These are phyloP conservation scores for Bidens hawaiensis DNA, from an alignment of 140 eudicot species.

Conservation along the genomic window DNA sequence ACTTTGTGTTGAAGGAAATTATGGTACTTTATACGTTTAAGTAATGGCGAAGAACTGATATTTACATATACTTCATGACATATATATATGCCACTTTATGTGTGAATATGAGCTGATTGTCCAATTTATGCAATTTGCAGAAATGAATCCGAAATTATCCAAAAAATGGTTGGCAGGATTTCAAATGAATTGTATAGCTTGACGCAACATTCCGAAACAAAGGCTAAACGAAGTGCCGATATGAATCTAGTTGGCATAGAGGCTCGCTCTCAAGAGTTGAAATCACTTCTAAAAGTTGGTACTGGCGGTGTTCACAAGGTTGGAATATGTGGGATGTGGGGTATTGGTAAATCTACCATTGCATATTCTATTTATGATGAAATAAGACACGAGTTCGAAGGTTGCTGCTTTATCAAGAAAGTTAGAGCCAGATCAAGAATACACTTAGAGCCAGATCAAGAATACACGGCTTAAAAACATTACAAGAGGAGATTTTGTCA, in stretches of 20 bases:
- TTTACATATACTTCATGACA: not conserved
- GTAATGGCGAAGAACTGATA: too few relatives aligned
- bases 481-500: slow-evolving; percentile 24
- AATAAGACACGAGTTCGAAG: slow-evolving; percentile 4
- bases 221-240: not conserved
- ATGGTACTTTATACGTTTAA: too few relatives aligned
- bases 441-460: slow-evolving; percentile 18
- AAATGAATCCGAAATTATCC: not conserved
- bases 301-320: slow-evolving; percentile 9
- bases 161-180: not conserved
- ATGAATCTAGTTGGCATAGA: not conserved
- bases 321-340: slow-evolving; percentile 17
- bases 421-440: slow-evolving; percentile 18
- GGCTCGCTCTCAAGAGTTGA: slow-evolving; percentile 1
- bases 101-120: not conserved
- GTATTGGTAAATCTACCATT: slow-evolving; percentile 17
- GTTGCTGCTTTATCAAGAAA: too few relatives aligned
- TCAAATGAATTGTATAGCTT: not conserved
- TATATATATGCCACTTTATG: too few relatives aligned
- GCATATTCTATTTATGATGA: not conserved
- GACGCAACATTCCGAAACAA: not conserved
- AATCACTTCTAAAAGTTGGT: not conserved
- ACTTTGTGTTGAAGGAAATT: too few relatives aligned
- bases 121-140: not conserved
- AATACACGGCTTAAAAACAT: slow-evolving; percentile 4